Conservation (phyloP, 495 filamentous ascomycete species). For the Penicillium arizonense region DNA sequence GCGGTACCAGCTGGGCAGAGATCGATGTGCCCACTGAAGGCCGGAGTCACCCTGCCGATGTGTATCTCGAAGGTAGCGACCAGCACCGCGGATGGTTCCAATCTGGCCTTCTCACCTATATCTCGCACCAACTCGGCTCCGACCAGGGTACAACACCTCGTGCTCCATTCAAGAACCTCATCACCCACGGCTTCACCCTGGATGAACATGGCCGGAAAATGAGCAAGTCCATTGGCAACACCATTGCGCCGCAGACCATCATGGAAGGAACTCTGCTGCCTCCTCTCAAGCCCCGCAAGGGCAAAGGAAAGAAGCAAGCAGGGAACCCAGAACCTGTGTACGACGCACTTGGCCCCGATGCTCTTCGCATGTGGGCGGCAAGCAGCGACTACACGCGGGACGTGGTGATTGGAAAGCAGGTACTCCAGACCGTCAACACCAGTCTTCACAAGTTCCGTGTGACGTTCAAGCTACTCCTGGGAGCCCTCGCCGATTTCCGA, state of each 20-base stretch:
- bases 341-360: slow-evolving; percentile 72
- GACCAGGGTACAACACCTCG: slow-evolving; percentile 31
- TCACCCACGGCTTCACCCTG: slow-evolving; percentile 94
- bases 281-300: slow-evolving; percentile 53
- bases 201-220: slow-evolving; percentile 91
- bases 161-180: slow-evolving; percentile 77
- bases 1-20: slow-evolving; percentile 88
- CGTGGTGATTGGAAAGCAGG: slow-evolving; percentile 70
- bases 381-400: slow-evolving; percentile 89
- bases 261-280: slow-evolving; percentile 74
- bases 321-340: slow-evolving; percentile 47
- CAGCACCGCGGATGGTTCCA: slow-evolving; percentile 99
- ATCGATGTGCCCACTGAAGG: slow-evolving; percentile 32
- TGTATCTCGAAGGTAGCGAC: slow-evolving; percentile 92
- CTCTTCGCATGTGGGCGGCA: slow-evolving; percentile 88
- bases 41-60: slow-evolving; percentile 65
- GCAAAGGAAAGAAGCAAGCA: slow-evolving; percentile 49
- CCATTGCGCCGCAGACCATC: slow-evolving; percentile 75
- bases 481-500: slow-evolving; percentile 66
- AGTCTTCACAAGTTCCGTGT: slow-evolving; percentile 80
- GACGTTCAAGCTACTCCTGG: slow-evolving; percentile 84
- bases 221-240: slow-evolving; percentile 97
- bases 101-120: slow-evolving; percentile 89
- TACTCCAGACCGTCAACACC: slow-evolving; percentile 71
- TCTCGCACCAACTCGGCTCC: slow-evolving; percentile 56